These are phyloP conservation scores for Parasitella parasitica DNA, from an alignment of 371 early-diverging fungal species.

Conservation along the genomic window DNA sequence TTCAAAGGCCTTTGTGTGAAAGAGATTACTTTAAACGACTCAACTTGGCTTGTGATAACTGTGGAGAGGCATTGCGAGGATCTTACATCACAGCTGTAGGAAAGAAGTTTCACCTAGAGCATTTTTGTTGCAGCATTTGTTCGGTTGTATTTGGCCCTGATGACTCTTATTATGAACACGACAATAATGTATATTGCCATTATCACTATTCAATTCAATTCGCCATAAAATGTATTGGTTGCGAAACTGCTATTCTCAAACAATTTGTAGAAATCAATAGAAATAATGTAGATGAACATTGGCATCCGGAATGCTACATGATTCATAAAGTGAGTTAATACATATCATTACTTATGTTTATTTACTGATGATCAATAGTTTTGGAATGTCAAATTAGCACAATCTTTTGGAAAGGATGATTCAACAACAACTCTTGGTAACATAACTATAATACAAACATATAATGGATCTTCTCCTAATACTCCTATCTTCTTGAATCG, in stretches of 20 bases:
- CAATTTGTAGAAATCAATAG: conserved; percentile 92
- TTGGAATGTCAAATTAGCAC: conserved; percentile 78
- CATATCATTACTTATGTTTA: neutral
- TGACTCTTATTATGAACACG: conserved; percentile 95
- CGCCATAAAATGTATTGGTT: conserved; percentile 91
- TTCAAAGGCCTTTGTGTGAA: conserved; percentile 74
- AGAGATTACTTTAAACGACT: conserved; percentile 85
- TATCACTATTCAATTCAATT: conserved; percentile 89
- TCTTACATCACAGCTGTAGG: conserved; percentile 92
- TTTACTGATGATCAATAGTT: conserved; percentile 45
- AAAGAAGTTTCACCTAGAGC: conserved; percentile 93
- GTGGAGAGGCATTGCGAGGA: conserved; percentile 87
- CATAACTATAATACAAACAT: neutral
- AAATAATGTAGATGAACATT: conserved; percentile 81
- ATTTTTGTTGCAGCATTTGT: conserved; percentile 95
- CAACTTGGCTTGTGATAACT: conserved; percentile 85
- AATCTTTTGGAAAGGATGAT: conserved; percentile 22
- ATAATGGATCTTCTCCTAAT: neutral
- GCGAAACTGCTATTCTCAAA: conserved; percentile 90
- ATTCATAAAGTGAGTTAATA: conserved; percentile 74
- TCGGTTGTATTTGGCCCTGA: conserved; percentile 92
- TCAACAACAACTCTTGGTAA: conserved; percentile 11
- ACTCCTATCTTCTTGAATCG: neutral
- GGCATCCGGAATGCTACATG: conserved; percentile 99
- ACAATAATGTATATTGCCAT: conserved; percentile 89